Evolutionary conservation across 2,329 filamentous ascomycete genomes (phyloP), one percentile per base, ranked within the genome.

Genomic region (Ampelomyces quisqualis): DNA sequence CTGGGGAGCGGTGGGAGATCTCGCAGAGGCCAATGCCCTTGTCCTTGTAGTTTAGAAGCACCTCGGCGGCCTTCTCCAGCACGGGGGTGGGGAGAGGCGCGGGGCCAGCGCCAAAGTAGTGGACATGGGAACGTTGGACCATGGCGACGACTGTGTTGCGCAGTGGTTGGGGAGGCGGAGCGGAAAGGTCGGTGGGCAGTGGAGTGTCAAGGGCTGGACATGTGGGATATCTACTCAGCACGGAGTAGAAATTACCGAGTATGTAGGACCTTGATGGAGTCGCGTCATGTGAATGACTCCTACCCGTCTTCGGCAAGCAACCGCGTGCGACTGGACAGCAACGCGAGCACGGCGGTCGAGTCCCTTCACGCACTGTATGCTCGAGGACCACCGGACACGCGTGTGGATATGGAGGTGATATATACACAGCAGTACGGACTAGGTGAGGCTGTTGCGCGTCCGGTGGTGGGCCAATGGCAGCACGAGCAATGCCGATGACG

Each of bases 41-140:
- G 65, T 80, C 76, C 32, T 91, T 76, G 74, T 82, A 95, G 75
- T 96, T 86, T 51, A 95, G 70, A 4, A 97, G 82, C 1, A 87
- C 86, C 64, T 81, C 68, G 1, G 89, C 82, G 35, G 88, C 90
- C 30, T 76, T 77, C 68, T 93, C 82, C 34, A 96, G 80, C 15
- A 96, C 87, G 3, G 80, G 72, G 9, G 88, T 94, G 17, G 90
- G 90, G 13, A 97, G 78, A 21, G 82, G 76, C n/a, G 91, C 90
- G 34, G 91, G 91, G 49, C 91, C 91, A 38, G 91, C 90, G 47
- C 90, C 90, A 58, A 95, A 95, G 72, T 94, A 93, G 53, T 84
- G 79, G 65, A 93, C 80, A 51, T 91, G 84, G 57, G 81, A 76
- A 70, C 88, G 78, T 51, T 80, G 74, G 59, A 85, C 84, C 87